Evolutionary conservation across 2,329 filamentous ascomycete species (phyloP), one percentile per base, ranked within the genome.

Genomic region (Colletotrichum kahawae): DNA sequence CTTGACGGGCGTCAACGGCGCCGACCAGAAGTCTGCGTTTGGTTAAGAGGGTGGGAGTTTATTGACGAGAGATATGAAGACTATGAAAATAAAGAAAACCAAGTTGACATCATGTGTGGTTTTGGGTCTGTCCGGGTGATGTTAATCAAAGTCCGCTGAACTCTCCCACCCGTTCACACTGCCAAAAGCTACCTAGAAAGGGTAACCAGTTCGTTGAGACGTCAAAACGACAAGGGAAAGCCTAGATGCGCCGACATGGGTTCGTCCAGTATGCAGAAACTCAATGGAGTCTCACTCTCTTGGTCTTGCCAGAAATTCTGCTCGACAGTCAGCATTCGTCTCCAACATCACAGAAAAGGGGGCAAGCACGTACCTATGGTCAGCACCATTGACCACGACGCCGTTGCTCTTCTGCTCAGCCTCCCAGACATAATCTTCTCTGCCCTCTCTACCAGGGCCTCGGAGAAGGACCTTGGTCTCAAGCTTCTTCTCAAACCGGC

Each of bases 21-120:
- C 87, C 5, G 87, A 87, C 79, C 88, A 90, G 82, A 86, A 88
- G 79, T 79, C 71, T 6, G 67, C 67, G 2, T 74, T 74, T 6
- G 18, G 27, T 7, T 34, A 14, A 70, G 43, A 21, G 43, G 12
- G 12, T 48, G 4, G 4, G 7, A 27, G 0, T 24, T 5, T 24
- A 21, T 33, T 60, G 16, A 16, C 4, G 56, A 31, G 10, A 31
- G 2, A 4, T 21, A 60, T 34, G 29, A 21, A 18, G 56, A 13
- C 56, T n/a, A 60, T 34, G 29, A 14, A 60, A 31, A 60, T 4
- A 7, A 4, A n/a, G 31, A 60, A 60, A 31, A 34, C 2, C 16
- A 57, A 0, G n/a, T 60, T 21, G 27, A 0, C 1, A 48, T 48
- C 43, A 7, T 18, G 13, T 2, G 5, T 14, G 5, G 18, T n/a